Percentiles rank a stretch among this genome's conserved stretches.
Evolutionary conservation across 2,329 filamentous ascomycete genomes (phyloP).

Genomic region (Ophiostoma ulmi): DNA sequence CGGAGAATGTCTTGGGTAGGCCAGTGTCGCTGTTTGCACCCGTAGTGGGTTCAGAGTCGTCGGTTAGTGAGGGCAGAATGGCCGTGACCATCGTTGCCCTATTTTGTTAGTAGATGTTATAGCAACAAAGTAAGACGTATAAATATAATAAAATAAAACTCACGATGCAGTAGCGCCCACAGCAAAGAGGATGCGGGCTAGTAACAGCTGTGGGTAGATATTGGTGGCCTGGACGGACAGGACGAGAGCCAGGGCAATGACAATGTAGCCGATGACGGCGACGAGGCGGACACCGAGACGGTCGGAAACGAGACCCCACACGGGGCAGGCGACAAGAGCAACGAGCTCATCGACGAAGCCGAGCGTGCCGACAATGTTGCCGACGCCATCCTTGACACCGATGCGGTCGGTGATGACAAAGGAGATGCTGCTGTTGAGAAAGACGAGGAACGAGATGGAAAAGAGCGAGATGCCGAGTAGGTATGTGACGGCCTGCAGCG

Average conservation of each 20-base stretch:
- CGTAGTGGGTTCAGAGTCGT: constrained; percentile 39
- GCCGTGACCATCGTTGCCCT: constrained; percentile 94
- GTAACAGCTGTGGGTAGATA: constrained; percentile 81
- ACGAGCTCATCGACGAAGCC: constrained; percentile 82
- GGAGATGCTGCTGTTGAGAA: constrained; percentile 77
- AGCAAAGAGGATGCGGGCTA: constrained; percentile 83
- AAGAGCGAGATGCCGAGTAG: constrained; percentile 78
- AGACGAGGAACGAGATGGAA: constrained; percentile 84
- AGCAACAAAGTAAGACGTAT: too few relatives aligned
- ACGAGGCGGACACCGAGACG: constrained; percentile 68
- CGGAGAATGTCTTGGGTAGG: constrained; percentile 33
- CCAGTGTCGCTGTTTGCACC: constrained; percentile 45
- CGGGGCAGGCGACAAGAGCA: constrained; percentile 71
- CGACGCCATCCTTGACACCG: constrained; percentile 65
- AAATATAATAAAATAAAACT: constrained; percentile 30
- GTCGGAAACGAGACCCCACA: constrained; percentile 75
- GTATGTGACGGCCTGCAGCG: constrained; percentile 64
- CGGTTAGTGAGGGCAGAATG: constrained; percentile 69
- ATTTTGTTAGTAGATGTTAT: neutral
- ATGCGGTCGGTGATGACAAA: constrained; percentile 83
- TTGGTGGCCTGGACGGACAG: constrained; percentile 80
- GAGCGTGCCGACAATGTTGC: constrained; percentile 76
- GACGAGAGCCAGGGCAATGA: constrained; percentile 72
- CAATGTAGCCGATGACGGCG: constrained; percentile 70
- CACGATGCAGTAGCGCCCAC: constrained; percentile 84